Evolutionary conservation across 345 rosid genomes (phyloP).

Genomic region (Hypericum androsaemum): DNA sequence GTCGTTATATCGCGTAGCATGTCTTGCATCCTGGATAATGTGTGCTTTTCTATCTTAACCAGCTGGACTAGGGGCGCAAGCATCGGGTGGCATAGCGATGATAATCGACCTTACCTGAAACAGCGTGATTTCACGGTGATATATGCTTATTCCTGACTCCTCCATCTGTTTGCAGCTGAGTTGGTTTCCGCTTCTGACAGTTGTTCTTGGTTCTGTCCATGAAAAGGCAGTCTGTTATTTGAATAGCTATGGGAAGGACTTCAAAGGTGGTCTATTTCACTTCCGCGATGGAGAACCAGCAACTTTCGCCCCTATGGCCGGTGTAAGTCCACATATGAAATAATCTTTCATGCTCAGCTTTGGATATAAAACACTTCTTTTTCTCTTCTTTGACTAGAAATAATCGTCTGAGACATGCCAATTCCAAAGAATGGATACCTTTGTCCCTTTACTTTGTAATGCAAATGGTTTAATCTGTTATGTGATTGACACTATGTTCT

Average conservation of each 20-base stretch:
- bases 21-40: too few species aligned
- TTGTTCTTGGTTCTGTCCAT: conserved; percentile 12
- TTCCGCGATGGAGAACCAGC: conserved; percentile 73
- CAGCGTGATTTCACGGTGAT: conserved; percentile 68
- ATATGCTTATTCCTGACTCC: not conserved
- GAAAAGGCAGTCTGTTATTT: conserved; percentile 91
- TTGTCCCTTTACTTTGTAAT: not conserved
- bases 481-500: conserved; percentile 3
- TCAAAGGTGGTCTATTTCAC: conserved; percentile 74
- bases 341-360: not conserved
- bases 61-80: conserved; percentile 89
- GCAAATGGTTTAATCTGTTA: not conserved
- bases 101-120: conserved; percentile 68
- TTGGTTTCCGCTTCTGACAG: conserved; percentile 10
- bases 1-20: too few species aligned
- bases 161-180: not conserved
- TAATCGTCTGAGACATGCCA: too few species aligned
- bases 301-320: conserved; percentile 50
- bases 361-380: too few species aligned
- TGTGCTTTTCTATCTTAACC: conserved; percentile 3
- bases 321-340: conserved; percentile 40
- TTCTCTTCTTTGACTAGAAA: too few species aligned
- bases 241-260: conserved; percentile 55
- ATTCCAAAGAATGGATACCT: too few species aligned
- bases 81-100: conserved; percentile 98